A percentile compares a stretch with the other conserved stretches of the same genome.
Evolutionary conservation across 345 rosid species (phyloP).

Genomic region (Sisymbrium irio): DNA sequence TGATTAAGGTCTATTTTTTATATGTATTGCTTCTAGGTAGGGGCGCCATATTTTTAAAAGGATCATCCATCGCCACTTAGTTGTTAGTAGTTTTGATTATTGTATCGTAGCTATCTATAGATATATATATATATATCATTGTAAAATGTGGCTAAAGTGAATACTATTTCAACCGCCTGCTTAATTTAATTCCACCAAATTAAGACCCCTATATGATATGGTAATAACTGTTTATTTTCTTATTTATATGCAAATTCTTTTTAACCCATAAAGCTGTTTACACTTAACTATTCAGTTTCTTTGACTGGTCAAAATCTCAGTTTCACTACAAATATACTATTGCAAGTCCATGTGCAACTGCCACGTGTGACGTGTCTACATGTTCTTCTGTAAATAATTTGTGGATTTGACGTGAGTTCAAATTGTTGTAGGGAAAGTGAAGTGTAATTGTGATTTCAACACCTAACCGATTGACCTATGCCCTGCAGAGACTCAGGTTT

Average conservation of each 20-base stretch:
- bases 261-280: neutral
- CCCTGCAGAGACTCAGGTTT: neutral
- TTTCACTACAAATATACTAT: slow-evolving; percentile 1
- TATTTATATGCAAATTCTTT: neutral
- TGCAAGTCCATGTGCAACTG: slow-evolving; percentile 14
- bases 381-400: neutral
- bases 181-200: neutral
- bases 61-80: neutral
- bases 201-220: neutral
- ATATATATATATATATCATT: neutral
- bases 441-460: slow-evolving; percentile 21
- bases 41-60: neutral
- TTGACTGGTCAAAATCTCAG: slow-evolving; percentile 27
- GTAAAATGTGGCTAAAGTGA: slow-evolving; percentile 4
- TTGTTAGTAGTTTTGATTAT: neutral
- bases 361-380: neutral
- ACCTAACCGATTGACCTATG: slow-evolving; percentile 23
- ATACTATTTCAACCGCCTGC: neutral
- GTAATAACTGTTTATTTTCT: neutral
- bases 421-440: slow-evolving; percentile 8
- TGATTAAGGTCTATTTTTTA: neutral
- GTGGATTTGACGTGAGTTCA: slow-evolving; percentile 3
- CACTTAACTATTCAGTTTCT: slow-evolving; percentile 14
- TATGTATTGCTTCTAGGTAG: slow-evolving; percentile 5
- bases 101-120: too few relatives aligned